Evolutionary conservation across 2,329 filamentous ascomycete genomes (phyloP).

Genomic region (Sporothrix schenckii): DNA sequence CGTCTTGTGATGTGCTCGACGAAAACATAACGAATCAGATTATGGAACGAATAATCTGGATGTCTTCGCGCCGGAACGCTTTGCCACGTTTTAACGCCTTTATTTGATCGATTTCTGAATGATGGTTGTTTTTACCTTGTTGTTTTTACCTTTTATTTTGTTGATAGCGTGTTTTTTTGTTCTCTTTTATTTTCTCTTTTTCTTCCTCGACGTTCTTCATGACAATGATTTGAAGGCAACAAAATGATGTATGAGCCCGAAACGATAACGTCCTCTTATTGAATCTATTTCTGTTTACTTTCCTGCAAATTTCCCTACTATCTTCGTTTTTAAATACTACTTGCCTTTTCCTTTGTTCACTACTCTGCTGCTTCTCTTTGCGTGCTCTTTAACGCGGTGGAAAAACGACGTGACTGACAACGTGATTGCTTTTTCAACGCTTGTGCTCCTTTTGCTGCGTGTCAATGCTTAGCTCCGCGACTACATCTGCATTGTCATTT

Average conservation of each 20-base stretch:
- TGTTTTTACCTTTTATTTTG: slow-evolving; percentile 20
- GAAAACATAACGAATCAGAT: slow-evolving; percentile 27
- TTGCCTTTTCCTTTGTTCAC: neutral
- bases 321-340: slow-evolving; percentile 3
- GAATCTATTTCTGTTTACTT: neutral
- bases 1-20: slow-evolving; percentile 27
- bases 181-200: neutral
- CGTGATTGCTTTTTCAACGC: neutral
- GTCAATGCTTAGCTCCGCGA: neutral
- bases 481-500: neutral
- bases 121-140: slow-evolving; percentile 12
- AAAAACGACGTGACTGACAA: neutral
- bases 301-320: neutral
- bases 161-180: slow-evolving; percentile 1
- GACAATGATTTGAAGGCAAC: slow-evolving; percentile 3
- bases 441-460: neutral
- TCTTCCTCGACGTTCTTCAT: slow-evolving; percentile 1
- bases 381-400: neutral
- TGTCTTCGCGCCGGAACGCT: slow-evolving; percentile 29
- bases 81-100: slow-evolving; percentile 27
- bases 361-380: neutral
- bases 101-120: slow-evolving; percentile 21
- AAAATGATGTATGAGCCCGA: slow-evolving; percentile 23
- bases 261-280: slow-evolving; percentile 7
- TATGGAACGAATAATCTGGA: slow-evolving; percentile 19